These are phyloP conservation scores for Monascus ruber DNA, from an alignment of 2,329 filamentous ascomycete species.

Conservation along the genomic window DNA sequence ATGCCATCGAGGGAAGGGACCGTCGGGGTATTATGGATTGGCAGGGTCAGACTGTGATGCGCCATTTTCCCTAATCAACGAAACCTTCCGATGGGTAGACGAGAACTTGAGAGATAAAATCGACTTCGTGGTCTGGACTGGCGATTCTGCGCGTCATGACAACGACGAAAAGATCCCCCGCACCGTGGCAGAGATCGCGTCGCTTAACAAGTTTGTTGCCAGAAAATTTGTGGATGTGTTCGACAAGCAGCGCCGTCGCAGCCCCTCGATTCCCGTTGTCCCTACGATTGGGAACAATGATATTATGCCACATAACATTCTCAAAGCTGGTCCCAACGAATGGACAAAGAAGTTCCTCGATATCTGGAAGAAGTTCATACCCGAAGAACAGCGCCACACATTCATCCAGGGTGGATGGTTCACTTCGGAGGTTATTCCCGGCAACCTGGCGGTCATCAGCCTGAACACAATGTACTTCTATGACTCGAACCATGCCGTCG, in stretches of 20 bases:
- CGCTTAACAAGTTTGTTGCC: constrained; percentile 64
- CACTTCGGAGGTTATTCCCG: constrained; percentile 79
- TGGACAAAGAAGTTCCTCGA: constrained; percentile 69
- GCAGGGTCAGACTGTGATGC: constrained; percentile 84
- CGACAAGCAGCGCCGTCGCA: constrained; percentile 41
- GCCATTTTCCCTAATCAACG: constrained; percentile 67
- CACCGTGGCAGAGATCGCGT: constrained; percentile 61
- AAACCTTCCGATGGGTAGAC: constrained; percentile 81
- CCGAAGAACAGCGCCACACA: constrained; percentile 79
- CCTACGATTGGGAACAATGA: constrained; percentile 96
- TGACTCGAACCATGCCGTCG: constrained; percentile 81
- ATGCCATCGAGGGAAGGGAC: constrained; percentile 69
- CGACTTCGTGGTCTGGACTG: constrained; percentile 89
- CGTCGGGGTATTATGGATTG: constrained; percentile 70
- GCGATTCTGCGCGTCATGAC: constrained; percentile 81
- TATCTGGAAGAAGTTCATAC: constrained; percentile 80
- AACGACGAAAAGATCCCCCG: constrained; percentile 73
- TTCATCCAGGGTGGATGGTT: constrained; percentile 95
- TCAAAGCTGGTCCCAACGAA: constrained; percentile 70
- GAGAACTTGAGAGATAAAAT: constrained; percentile 64
- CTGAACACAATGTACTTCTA: constrained; percentile 97
- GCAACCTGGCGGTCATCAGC: constrained; percentile 77
- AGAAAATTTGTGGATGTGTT: constrained; percentile 69
- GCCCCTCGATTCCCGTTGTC: constrained; percentile 65
- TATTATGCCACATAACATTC: constrained; percentile 91